Percentiles rank a stretch among this genome's conserved stretches.
phyloP scores from a whole-genome alignment of 2,329 filamentous ascomycete genomes.

The Cucurbitaria berberidis region DNA sequence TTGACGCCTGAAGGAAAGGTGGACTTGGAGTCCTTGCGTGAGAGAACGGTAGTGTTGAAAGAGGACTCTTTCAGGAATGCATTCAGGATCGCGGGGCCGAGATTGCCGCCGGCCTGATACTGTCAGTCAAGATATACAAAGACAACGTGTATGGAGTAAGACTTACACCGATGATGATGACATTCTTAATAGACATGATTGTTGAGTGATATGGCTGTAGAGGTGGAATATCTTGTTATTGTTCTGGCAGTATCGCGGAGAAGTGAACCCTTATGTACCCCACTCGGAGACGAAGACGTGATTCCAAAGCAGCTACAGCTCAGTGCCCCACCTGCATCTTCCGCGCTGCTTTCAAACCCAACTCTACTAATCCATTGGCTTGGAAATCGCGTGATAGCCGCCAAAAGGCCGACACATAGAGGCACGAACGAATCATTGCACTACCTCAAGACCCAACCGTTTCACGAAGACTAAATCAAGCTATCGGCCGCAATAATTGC shows the following conservation, averaged over 20 bases:
- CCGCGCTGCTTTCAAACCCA: slow-evolving; percentile 3
- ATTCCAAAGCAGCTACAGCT: slow-evolving; percentile 8
- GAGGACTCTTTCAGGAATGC: slow-evolving; percentile 49
- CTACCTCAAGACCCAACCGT: too few relatives aligned
- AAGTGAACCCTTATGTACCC: slow-evolving; percentile 12
- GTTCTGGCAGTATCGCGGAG: background rate
- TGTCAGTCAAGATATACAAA: slow-evolving; percentile 13
- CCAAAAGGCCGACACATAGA: background rate
- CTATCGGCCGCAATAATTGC: background rate
- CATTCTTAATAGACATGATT: slow-evolving; percentile 50
- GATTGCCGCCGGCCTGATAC: slow-evolving; percentile 48
- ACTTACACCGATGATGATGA: slow-evolving; percentile 53
- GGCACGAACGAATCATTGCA: background rate
- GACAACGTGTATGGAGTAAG: background rate
- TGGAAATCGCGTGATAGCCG: slow-evolving; percentile 2
- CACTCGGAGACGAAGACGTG: slow-evolving; percentile 11
- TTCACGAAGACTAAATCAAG: background rate
- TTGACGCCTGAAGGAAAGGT: slow-evolving; percentile 50
- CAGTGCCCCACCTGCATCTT: slow-evolving; percentile 9
- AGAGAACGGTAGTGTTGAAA: slow-evolving; percentile 64
- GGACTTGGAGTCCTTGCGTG: slow-evolving; percentile 55
- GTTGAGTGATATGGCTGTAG: slow-evolving; percentile 10
- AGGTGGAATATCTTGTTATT: slow-evolving; percentile 7
- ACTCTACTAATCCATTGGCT: background rate
- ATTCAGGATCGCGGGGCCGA: slow-evolving; percentile 51